Base-by-base conservation (phyloP, 805 yeast species). In the Komagataella kurtzmanii region DNA sequence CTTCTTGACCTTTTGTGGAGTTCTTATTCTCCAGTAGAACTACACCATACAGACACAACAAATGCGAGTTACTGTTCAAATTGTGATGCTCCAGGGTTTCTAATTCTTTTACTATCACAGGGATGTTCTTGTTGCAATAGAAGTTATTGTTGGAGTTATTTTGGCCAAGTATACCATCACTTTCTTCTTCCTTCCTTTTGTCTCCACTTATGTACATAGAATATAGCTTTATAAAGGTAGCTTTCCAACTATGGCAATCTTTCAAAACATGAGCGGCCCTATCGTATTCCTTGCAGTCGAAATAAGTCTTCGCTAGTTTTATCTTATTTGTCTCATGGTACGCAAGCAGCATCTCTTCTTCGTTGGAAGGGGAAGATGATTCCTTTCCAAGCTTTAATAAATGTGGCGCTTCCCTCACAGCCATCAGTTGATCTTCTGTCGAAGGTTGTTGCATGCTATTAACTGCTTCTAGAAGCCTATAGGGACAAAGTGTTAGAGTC, bases 221-320 rank as follows among this genome's bases (percentile, higher is more conserved):
- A 62, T 90, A 91, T 8, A 86, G 67, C 48, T 79, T 69, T 43
- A 89, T 64, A 60, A 90, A 93, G 36, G 66, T 48, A 3, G 82
- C 77, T 50, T 74, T 72, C 0, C 81, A 70, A 50, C 80, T 71
- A 18, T 58, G 62, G 50, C 83, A 78, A 14, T 72, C 71, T 52
- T 71, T 72, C 53, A 93, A 67, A 12, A 73, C 73, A 57, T 72
- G 70, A 3, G 85, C 79, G 52, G 90, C 85, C 24, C 98, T 68
- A 53, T 83, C 91, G 61, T 83, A 91, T 65, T 93, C 98, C 58
- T 85, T 82, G 60, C 88, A 80, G 59, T 80, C 84, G 70, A 91
- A 88, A 61, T 85, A 82, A 0, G 85, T 64, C 51, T 80, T 78
- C 1, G 91, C 97, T 24, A 88, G 68, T 14, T 77, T 56, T 24